Conservation (phyloP, 108 stramenopile genomes). For the Discostella pseudostelligera region DNA sequence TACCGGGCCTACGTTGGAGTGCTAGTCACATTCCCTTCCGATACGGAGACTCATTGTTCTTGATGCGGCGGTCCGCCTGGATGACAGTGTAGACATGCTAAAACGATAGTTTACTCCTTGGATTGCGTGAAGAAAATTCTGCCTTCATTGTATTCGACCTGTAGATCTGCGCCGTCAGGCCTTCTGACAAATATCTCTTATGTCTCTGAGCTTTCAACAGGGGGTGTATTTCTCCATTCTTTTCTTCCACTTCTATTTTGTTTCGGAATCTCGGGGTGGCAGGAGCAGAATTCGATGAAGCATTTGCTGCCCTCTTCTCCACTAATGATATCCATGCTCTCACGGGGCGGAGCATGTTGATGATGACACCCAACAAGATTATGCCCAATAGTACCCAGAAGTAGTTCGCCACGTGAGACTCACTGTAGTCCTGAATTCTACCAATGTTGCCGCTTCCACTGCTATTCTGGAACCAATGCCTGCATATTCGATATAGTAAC, state of each 20-base stretch:
- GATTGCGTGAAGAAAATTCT: constrained; percentile 20
- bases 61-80: neutral
- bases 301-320: constrained; percentile 61
- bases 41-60: neutral
- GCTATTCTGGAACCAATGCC: constrained; percentile 60
- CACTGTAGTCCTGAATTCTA: constrained; percentile 65
- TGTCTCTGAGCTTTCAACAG: constrained; percentile 21
- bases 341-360: constrained; percentile 59
- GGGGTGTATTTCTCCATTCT: constrained; percentile 13
- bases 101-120: neutral
- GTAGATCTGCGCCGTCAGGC: constrained; percentile 25
- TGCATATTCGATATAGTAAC: constrained; percentile 56
- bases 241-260: constrained; percentile 1
- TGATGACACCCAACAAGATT: constrained; percentile 54
- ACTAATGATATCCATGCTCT: constrained; percentile 57
- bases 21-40: neutral
- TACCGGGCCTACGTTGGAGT: too few species aligned
- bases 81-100: neutral
- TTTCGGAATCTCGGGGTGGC: constrained; percentile 22
- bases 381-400: constrained; percentile 64
- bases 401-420: constrained; percentile 66
- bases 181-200: constrained; percentile 38
- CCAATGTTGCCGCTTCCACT: constrained; percentile 62
- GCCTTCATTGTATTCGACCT: constrained; percentile 44
- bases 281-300: constrained; percentile 15